Percentiles rank a stretch among this genome's conserved stretches.
Conservation (phyloP, 306 rosid species). For the Lathyrus oleraceus region DNA sequence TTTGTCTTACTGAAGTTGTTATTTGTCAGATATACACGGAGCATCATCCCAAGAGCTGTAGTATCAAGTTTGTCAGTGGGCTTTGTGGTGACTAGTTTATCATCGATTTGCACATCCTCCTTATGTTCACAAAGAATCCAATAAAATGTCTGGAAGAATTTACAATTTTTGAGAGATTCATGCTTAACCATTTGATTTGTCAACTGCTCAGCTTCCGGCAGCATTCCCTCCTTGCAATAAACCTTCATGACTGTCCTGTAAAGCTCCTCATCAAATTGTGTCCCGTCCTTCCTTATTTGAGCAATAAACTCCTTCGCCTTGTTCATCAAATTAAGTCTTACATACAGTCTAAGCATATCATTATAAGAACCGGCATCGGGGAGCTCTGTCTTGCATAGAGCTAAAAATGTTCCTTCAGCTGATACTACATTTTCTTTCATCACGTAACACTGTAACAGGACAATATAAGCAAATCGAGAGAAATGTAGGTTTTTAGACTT, state of each 20-base stretch:
- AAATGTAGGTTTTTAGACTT: constrained; percentile 66
- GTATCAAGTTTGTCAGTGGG: constrained; percentile 53
- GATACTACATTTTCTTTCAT: constrained; percentile 73
- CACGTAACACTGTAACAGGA: constrained; percentile 78
- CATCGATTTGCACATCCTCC: constrained; percentile 48
- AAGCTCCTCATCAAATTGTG: constrained; percentile 68
- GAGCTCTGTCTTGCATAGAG: constrained; percentile 72
- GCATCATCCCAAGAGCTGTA: constrained; percentile 68
- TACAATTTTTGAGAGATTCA: constrained; percentile 40
- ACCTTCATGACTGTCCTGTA: constrained; percentile 64
- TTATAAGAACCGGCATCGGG: constrained; percentile 90
- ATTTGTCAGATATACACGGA: constrained; percentile 59
- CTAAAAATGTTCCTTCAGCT: constrained; percentile 67
- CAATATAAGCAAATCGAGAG: constrained; percentile 85
- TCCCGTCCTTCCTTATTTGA: constrained; percentile 52
- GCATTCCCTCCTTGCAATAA: constrained; percentile 78
- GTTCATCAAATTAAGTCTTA: constrained; percentile 52
- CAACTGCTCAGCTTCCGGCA: constrained; percentile 62
- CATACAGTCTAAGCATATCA: constrained; percentile 73
- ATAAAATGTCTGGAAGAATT: constrained; percentile 59
- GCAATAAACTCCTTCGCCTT: constrained; percentile 68
- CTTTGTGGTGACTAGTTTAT: constrained; percentile 42
- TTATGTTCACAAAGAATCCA: constrained; percentile 45
- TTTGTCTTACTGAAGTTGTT: constrained; percentile 46
- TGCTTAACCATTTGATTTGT: constrained; percentile 51